Evolutionary conservation across 495 filamentous ascomycete species (phyloP), one percentile per base, ranked within the genome.

Genomic region (Podospora pseudoanserina): DNA sequence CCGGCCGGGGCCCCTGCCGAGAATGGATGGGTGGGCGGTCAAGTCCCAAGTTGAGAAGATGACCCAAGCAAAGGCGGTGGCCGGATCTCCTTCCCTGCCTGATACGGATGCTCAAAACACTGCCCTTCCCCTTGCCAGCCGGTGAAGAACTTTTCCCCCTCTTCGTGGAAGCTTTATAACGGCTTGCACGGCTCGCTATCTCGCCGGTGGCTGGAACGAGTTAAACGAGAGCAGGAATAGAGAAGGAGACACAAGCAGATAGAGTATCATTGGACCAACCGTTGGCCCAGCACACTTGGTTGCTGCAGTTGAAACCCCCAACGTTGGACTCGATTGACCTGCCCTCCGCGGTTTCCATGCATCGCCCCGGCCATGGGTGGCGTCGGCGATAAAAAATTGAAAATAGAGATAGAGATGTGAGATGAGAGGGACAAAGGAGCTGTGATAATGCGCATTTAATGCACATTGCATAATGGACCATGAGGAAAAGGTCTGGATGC

Each of bases 51-150:
- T 49, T 49, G 9, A 18, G 55, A 58, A 58, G 23, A 56, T 13
- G 3, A 32, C 30, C 61, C 61, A 63, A 63, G 61, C 30, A 63
- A 49, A 63, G 61, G 61, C 61, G 61, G 61, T 63, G 61, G 61
- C 32, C 30, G 23, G 61, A 49, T 13, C n/a, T 49, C 39, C 39
- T 49, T 49, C 39, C 39, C 9, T 13, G 2, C 39, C 39, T 9
- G 0, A 49, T 16, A 49, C 39, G 3, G 39, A 49, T 16, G 13
- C 13, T 16, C 7, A 49, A 49, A 49, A 49, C 39, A 13, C 2
- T 49, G 9, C 39, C 9, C 39, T 49, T 49, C 61, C 34, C 28
- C 34, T n/a, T 63, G 39, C 39, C 39, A 16, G 39, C 39, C 15
- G 39, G 39, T 49, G 39, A 11, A 49, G 13, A 49, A 49, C 9